A percentile compares a stretch with the other conserved stretches of the same genome.
Evolutionary conservation across 306 rosid genomes (phyloP).

Genomic region (Medicago ruthenica): DNA sequence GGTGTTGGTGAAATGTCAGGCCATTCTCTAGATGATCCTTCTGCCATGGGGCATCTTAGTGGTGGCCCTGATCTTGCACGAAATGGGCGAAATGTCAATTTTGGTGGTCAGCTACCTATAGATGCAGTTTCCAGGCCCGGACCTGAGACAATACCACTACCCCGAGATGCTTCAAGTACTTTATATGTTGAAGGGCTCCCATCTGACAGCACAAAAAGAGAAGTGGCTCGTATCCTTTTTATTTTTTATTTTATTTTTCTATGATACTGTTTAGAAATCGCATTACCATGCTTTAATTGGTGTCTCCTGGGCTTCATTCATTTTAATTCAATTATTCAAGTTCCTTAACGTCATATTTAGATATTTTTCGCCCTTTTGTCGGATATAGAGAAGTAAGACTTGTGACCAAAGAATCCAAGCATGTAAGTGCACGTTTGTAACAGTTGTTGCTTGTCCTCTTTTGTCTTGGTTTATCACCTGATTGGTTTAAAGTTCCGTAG

Average conservation of each 20-base stretch:
- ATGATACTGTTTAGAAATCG: conserved; percentile 34
- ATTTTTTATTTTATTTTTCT: conserved; percentile 1
- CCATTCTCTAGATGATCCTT: conserved; percentile 57
- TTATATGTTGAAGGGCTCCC: conserved; percentile 94
- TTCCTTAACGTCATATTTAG: conserved; percentile 53
- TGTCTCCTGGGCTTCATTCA: conserved; percentile 29
- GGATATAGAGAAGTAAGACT: conserved; percentile 92
- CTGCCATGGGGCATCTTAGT: conserved; percentile 55
- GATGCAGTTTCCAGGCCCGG: conserved; percentile 64
- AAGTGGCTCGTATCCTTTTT: conserved; percentile 91
- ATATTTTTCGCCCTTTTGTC: conserved; percentile 91
- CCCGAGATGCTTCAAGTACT: conserved; percentile 84
- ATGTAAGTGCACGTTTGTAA: conserved; percentile 54
- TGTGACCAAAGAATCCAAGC: conserved; percentile 83
- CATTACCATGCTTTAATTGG: conserved; percentile 7
- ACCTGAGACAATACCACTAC: conserved; percentile 73
- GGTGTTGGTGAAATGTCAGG: conserved; percentile 58
- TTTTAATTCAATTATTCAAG: conserved; percentile 14
- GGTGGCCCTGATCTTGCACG: conserved; percentile 60
- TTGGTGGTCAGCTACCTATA: conserved; percentile 64
- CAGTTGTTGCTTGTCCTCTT: conserved; percentile 34
- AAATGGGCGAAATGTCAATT: conserved; percentile 56
- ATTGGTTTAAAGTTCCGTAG: conserved; percentile 32
- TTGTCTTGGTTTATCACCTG: conserved; percentile 26
- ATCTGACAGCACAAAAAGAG: conserved; percentile 77